Evolutionary conservation across 2,329 filamentous ascomycete species (phyloP), one percentile per base, ranked within the genome.

Genomic region (Fusarium chlamydosporum): DNA sequence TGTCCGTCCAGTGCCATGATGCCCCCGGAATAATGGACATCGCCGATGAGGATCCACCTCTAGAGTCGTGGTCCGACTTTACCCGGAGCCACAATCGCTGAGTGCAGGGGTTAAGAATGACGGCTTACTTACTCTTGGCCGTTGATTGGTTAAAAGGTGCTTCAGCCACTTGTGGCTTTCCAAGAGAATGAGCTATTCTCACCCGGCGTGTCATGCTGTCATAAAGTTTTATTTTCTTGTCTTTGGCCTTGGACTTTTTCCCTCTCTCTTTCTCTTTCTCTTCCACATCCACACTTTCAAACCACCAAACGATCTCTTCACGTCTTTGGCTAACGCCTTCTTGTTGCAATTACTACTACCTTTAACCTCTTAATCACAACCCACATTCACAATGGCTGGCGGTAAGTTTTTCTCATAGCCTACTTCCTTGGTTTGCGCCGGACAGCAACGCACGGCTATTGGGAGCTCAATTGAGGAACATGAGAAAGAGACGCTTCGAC

Each of bases 341-440:
- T 54, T 27, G 62, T 67, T 56, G 47, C 38, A 42, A 64, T 55
- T 54, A 67, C 67, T 52, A 56, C 71, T 43, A 65, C 58, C 26
- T 64, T 45, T 57, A 50, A 56, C 61, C 47, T 56, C 23, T 58
- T 72, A 71, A 72, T 65, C 55, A 61, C 47, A 65, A 70, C 55
- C 67, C 61, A 68, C 61, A 70, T 61, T 70, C 78, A 82, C 76
- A 79, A 82, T 82, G 81, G 80, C 81, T 79, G 80, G 80, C 74
- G 80, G 81, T 82, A 80, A 82, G 81, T 82, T 41, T 55, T 45
- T 34, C 43, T 38, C 26, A 27, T 23, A 42, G 31, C 31, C 16
- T 12, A n/a, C 38, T 23, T 46, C 26, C 20, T 45, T 63, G 41
- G 35, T 65, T 62, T 62, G 58, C 64, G 67, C 67, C 51, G 33